Evolutionary conservation across 2,329 filamentous ascomycete species (phyloP), one percentile per base, ranked within the genome.

Genomic region (Zymoseptoria tritici): DNA sequence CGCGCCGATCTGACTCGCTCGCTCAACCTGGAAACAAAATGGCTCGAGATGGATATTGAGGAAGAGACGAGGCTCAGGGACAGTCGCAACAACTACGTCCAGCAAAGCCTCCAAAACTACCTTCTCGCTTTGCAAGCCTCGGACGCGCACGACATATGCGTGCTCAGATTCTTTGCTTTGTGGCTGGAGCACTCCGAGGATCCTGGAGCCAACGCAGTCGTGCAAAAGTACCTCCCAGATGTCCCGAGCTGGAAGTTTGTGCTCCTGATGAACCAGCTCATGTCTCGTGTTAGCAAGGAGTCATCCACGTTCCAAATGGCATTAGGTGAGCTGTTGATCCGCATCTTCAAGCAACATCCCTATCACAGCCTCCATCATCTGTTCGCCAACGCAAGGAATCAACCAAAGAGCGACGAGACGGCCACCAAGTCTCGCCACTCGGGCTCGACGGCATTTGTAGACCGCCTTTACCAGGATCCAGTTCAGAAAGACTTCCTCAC

Each of bases 341-440:
- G 86, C 8, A 96, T 99, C 58, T 97, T 93, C 70, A 80, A 83
- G 9, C 91, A 99, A 59, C 94, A 99, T 75, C 95, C 94, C 0
- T 96, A 92, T 73, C 95, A 99, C 71, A 91, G 91, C 54, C 93
- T 97, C 86, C 96, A 99, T 72, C 92, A 97, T 67, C 90, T 99
- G 50, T 97, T 93, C 79, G 90, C 92, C 46, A 53, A 53, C n/a
- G 22, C 22, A 19, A 53, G n/a, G 58, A 54, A 2, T 87, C 88
- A 21, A 86, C 84, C 52, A 89, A 85, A 87, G 67, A 80, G 74
- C 56, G 56, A 88, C 66, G 93, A 97, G 65, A 84, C 88, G 49
- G 83, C 88, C 3, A 89, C 90, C 0, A 78, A 86, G 20, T 87
- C 88, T 4, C 86, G 94, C 54, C 85, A 88, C 67, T 81, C 80